phyloP scores from a whole-genome alignment of 139 green algal species.

The Dunaliella primolecta region DNA sequence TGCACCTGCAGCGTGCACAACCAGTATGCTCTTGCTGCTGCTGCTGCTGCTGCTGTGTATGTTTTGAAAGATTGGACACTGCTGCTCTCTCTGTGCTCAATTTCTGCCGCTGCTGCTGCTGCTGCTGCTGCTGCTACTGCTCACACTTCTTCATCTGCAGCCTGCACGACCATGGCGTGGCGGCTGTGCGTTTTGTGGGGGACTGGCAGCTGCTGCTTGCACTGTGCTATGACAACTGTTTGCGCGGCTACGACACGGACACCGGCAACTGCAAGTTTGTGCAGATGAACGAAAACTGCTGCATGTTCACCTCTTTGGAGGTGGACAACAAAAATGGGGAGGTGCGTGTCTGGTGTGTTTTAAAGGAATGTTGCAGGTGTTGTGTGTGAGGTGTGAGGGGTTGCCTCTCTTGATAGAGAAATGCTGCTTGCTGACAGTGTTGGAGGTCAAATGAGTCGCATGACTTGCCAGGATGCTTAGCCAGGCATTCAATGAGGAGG shows the following conservation, averaged over 20 bases:
- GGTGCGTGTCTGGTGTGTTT: constrained; percentile 21
- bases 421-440: neutral
- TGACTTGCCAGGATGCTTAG: too few species aligned
- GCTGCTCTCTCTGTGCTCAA: too few species aligned
- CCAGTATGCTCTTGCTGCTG: too few species aligned
- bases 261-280: constrained; percentile 5
- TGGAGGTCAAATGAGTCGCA: neutral
- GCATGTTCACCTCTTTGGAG: constrained; percentile 51
- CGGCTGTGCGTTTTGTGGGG: constrained; percentile 18
- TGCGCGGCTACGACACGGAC: constrained; percentile 44
- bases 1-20: too few species aligned
- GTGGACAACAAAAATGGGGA: constrained; percentile 35
- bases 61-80: too few species aligned
- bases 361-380: neutral
- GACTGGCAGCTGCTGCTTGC: constrained; percentile 43
- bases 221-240: constrained; percentile 54
- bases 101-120: too few species aligned
- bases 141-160: neutral
- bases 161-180: constrained; percentile 14
- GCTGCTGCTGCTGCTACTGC: too few species aligned
- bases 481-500: too few species aligned
- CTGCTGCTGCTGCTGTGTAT: too few species aligned
- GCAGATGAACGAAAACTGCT: constrained; percentile 50
- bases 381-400: neutral
- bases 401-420: too few species aligned